Evolutionary conservation across 805 yeast genomes (phyloP), one percentile per base, ranked within the genome.

Genomic region (Cyberlindnera euphorbiae): DNA sequence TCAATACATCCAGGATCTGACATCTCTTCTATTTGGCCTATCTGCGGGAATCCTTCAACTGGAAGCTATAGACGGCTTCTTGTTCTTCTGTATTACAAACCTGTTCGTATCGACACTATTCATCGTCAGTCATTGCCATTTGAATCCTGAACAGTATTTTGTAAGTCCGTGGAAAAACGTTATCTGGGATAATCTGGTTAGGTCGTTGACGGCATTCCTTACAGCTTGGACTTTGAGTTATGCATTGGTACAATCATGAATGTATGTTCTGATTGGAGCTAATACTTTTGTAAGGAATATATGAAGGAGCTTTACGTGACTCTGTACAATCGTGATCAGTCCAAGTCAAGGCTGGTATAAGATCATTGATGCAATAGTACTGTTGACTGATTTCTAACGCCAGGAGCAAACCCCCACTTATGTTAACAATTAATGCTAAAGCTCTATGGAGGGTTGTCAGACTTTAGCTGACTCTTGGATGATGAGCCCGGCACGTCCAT

Each of bases 221-320:
- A 52, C 77, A 2, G 42, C 44, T 2, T 37, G 44, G 58, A 52
- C 56, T 12, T 35, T 53, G 26, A 43, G 46, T 13, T 53, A 50
- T 40, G 55, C 56, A 0, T 38, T 53, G 38, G 50, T 53, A 7
- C 55, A 53, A 30, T 44, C 47, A 29, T 47, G 25, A 36, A 6
- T 21, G 23, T 8, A 21, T 21, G 11, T 21, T 8, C 8, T 8
- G 10, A 21, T 11, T 8, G 23, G 23, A 21, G 23, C 10, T 11
- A 11, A 8, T 11, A 21, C 8, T 21, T 21, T 8, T n/a, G n/a
- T n/a, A n/a, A n/a, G n/a, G n/a, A n/a, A n/a, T n/a, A n/a, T n/a
- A n/a, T n/a, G n/a, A n/a, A n/a, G n/a, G n/a, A n/a, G n/a, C n/a
- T n/a, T n/a, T n/a, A n/a, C n/a, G n/a, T n/a, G n/a, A n/a, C n/a